phyloP scores from a whole-genome alignment of 139 green algal species.

The Coelastrella sp. region DNA sequence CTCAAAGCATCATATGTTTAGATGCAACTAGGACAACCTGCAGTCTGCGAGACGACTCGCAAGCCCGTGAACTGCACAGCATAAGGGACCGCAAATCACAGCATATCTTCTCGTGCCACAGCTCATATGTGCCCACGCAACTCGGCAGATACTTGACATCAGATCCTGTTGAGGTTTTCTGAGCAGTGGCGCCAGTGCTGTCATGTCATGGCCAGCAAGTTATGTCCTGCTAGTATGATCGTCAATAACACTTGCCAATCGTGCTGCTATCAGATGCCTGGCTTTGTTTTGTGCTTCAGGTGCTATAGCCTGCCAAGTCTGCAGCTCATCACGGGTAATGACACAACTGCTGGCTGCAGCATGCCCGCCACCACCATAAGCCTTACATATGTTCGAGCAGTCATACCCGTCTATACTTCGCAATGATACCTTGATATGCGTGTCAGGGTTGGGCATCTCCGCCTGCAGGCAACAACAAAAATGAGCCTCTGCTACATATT shows the following conservation, averaged over 20 bases:
- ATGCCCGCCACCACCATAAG: constrained; percentile 58
- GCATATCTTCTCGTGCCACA: too few relatives aligned
- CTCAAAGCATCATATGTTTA: too few relatives aligned
- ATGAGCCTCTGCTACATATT: not conserved
- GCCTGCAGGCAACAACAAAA: not conserved
- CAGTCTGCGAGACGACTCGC: too few relatives aligned
- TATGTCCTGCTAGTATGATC: not conserved
- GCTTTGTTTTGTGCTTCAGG: not conserved
- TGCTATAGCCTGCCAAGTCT: constrained; percentile 28
- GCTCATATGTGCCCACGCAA: too few relatives aligned
- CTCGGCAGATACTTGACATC: too few relatives aligned
- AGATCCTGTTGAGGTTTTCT: too few relatives aligned
- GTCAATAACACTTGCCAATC: not conserved
- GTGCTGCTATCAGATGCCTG: not conserved
- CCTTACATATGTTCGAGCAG: constrained; percentile 26
- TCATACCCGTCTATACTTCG: constrained; percentile 47
- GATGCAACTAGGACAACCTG: too few relatives aligned
- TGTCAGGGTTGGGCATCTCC: not conserved
- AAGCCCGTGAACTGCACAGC: too few relatives aligned
- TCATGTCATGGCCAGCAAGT: too few relatives aligned
- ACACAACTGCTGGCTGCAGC: constrained; percentile 53
- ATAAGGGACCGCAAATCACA: too few relatives aligned
- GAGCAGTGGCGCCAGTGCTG: too few relatives aligned
- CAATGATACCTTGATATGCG: constrained; percentile 58
- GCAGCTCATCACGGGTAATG: constrained; percentile 14